Percentiles rank a stretch among this genome's conserved stretches.
These are phyloP conservation scores for Terfezia boudieri DNA, from an alignment of 495 filamentous ascomycete genomes.

Conservation along the genomic window DNA sequence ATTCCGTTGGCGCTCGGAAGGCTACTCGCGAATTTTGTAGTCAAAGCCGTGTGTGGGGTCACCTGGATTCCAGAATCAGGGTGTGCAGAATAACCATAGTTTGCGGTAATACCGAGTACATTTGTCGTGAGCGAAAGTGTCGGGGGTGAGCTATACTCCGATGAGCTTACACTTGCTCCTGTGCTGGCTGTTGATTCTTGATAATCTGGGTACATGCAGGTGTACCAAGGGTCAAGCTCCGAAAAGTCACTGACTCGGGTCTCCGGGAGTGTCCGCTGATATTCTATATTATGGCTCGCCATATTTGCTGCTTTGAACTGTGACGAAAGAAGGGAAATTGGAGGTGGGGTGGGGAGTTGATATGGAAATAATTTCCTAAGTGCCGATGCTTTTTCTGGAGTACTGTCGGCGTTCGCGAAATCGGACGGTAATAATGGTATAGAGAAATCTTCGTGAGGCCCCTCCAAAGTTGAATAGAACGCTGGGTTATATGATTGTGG, in stretches of 20 bases:
- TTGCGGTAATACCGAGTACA: background rate
- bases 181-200: background rate
- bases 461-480: background rate
- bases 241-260: background rate
- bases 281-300: background rate
- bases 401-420: background rate
- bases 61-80: background rate
- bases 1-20: background rate
- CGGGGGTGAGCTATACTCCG: conserved; percentile 24
- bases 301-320: background rate
- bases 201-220: background rate
- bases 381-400: no score
- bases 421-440: background rate
- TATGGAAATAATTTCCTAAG: no score
- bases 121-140: background rate
- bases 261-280: background rate
- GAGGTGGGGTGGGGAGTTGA: background rate
- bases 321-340: background rate
- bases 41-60: background rate
- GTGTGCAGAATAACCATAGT: background rate
- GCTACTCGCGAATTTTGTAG: background rate
- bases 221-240: background rate
- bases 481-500: background rate
- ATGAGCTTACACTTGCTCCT: background rate
- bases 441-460: background rate